phyloP scores from a whole-genome alignment of 2,329 filamentous ascomycete genomes.

The Arthrobotrys iridis region DNA sequence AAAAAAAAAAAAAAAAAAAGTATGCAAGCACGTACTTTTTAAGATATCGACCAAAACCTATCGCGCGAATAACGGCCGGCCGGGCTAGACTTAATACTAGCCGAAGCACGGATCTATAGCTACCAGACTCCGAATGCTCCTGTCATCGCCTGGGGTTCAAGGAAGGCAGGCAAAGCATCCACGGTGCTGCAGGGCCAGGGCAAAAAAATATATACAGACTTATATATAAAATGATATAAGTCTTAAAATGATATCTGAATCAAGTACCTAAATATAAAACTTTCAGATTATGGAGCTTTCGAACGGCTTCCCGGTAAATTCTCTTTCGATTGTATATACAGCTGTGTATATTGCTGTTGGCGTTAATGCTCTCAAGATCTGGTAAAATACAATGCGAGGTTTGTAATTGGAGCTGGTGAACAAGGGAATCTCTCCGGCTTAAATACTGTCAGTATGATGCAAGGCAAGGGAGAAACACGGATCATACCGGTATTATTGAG shows the following conservation, averaged over 20 bases:
- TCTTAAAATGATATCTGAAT: not conserved
- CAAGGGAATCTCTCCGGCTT: slow-evolving; percentile 18
- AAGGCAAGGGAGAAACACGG: not conserved
- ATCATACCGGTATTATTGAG: slow-evolving; percentile 2
- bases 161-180: not conserved
- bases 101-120: slow-evolving; percentile 41
- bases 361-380: not conserved
- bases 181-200: not conserved
- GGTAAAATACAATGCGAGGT: slow-evolving; percentile 1
- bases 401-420: not conserved
- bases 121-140: slow-evolving; percentile 30
- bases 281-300: not conserved
- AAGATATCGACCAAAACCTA: slow-evolving; percentile 13
- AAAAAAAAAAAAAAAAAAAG: too few species aligned
- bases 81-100: slow-evolving; percentile 32
- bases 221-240: not conserved
- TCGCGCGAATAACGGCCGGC: slow-evolving; percentile 19
- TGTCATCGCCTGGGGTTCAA: slow-evolving; percentile 27
- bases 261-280: not conserved
- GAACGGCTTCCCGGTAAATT: not conserved
- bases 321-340: not conserved
- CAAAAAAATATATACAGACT: not conserved
- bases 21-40: slow-evolving; percentile 8
- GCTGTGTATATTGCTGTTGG: too few species aligned
- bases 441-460: slow-evolving; percentile 8